These are phyloP conservation scores for Vitis amurensis DNA, from an alignment of 164 flowering plant species.

Conservation along the genomic window DNA sequence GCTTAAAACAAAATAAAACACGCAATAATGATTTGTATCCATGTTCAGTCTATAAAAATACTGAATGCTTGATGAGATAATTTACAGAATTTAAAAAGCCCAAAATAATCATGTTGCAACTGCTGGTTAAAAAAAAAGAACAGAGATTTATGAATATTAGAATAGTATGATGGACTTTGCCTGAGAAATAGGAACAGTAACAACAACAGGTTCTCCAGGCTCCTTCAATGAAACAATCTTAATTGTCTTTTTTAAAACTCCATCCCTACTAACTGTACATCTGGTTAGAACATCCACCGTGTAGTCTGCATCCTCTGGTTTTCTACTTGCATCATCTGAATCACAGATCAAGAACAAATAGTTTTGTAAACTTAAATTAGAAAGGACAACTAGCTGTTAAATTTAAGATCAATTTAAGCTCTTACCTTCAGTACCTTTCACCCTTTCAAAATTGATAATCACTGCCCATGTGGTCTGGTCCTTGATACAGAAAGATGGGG, in stretches of 20 bases:
- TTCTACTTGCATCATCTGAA: conserved; percentile 66
- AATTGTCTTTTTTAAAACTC: conserved; percentile 49
- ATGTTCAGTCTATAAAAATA: too few species aligned
- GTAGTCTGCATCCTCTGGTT: conserved; percentile 83
- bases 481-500: conserved; percentile 58
- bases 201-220: conserved; percentile 79
- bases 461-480: conserved; percentile 92
- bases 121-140: background rate
- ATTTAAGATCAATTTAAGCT: background rate
- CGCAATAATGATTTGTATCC: too few species aligned
- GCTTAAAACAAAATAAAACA: too few species aligned
- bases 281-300: conserved; percentile 86
- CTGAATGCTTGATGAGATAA: too few species aligned
- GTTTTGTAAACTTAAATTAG: conserved; percentile 1
- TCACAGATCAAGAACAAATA: conserved; percentile 5
- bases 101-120: background rate
- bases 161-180: conserved; percentile 24
- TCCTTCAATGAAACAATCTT: conserved; percentile 64
- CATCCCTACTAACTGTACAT: conserved; percentile 67
- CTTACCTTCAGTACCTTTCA: conserved; percentile 74
- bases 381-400: background rate
- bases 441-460: conserved; percentile 71
- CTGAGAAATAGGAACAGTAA: conserved; percentile 82
- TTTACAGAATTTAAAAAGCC: background rate
- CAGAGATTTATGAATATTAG: background rate